Evolutionary conservation across 169 alveolate species (phyloP), one percentile per base, ranked within the genome.

Genomic region (Eimeria maxima): DNA sequence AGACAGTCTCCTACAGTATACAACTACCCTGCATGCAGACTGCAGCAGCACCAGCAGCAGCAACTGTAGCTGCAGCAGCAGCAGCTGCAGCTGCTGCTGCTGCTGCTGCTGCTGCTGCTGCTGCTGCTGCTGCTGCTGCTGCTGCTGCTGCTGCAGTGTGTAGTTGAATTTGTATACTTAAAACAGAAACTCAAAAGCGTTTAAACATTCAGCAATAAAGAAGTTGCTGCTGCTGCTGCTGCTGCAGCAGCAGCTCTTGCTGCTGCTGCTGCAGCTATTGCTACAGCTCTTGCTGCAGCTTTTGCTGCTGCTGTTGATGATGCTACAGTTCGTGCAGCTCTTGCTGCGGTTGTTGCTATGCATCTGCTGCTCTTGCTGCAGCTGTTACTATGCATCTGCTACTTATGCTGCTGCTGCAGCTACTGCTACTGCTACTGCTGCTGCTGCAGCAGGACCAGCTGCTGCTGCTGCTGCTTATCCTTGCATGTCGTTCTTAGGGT

Each of bases 231-330:
- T 8, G 74, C 74, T n/a, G 18, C 74, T n/a, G 20, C 27, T 65
- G 74, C 74, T 65, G 74, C 74, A 4, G 74, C 74, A 16, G 20
- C 74, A 22, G 74, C 18, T 65, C 8, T n/a, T 65, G 74, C 74
- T 8, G 74, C 74, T 65, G 74, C 74, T 65, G 57, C 57, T 50
- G 57, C 57, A 11, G 57, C 57, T 50, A 11, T n/a, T 67, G 38
- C 27, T 67, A 47, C 83, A 73, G 83, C 45, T n/a, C 50, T 27
- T 27, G 83, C 83, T 29, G 83, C 83, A n/a, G 50, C 83, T 73
- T 7, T 20, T 29, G 45, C 83, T 73, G 13, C 50, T 7, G 55
- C 50, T 73, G 22, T 27, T 29, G 83, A 44, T 73, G 83, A 4
- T 4, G 44, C 50, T 73, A 14, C 83, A n/a, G n/a, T n/a, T 73